These are phyloP conservation scores for Suillus subalutaceus DNA, from an alignment of 768 basidiomycete genomes.

Conservation along the genomic window DNA sequence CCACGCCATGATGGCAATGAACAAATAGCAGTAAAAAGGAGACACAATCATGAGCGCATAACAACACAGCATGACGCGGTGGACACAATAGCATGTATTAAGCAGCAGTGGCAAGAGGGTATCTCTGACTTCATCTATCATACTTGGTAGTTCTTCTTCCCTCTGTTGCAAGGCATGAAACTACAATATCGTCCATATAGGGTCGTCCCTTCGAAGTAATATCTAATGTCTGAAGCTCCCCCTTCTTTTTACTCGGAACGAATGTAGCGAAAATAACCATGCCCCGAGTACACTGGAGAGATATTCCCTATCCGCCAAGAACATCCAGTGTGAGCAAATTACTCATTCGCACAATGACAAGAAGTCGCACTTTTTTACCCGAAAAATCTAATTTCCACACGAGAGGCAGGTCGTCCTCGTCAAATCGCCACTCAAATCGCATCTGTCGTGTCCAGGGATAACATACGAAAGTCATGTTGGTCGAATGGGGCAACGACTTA, in stretches of 20 bases:
- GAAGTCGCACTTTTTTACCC: not conserved
- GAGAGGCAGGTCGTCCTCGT: not conserved
- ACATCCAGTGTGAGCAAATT: not conserved
- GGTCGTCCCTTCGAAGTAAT: not conserved
- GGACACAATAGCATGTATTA: not conserved
- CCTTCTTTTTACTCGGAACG: not conserved
- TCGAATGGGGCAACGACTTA: not conserved
- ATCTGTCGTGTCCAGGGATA: not conserved
- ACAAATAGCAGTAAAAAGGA: too few relatives aligned
- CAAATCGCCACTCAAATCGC: not conserved
- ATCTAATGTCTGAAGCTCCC: conserved; percentile 1
- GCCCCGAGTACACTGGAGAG: not conserved
- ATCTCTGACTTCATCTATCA: conserved; percentile 1
- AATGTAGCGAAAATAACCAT: not conserved
- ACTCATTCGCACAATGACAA: not conserved
- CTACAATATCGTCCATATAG: not conserved
- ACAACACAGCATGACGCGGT: too few relatives aligned
- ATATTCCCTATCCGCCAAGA: not conserved
- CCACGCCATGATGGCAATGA: too few relatives aligned
- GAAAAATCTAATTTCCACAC: not conserved
- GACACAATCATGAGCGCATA: too few relatives aligned
- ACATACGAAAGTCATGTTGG: not conserved
- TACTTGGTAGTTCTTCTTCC: not conserved
- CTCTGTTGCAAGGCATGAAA: conserved; percentile 7
- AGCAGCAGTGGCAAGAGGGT: not conserved